Evolutionary conservation across 2,329 filamentous ascomycete genomes (phyloP), one percentile per base, ranked within the genome.

Genomic region (Scytalidium lignicola): DNA sequence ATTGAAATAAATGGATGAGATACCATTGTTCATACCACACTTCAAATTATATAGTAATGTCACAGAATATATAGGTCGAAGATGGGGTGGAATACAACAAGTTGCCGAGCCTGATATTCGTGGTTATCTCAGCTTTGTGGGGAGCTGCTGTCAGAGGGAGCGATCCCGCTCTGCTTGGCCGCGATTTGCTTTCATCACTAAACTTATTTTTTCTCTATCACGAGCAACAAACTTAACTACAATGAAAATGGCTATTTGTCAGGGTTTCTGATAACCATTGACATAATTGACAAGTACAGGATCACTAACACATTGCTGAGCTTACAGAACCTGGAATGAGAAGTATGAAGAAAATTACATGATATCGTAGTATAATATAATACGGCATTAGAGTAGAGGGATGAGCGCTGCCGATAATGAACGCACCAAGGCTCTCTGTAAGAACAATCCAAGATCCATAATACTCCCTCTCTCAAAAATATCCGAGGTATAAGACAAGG

Each of bases 1-100:
- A 53, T 46, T 4, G 57, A 61, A 17, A 61, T 48, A 26, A 55
- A 59, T 8, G 57, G 55, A 22, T 19, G 32, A 5, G 32, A 37
- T 26, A 10, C 10, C 23, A 26, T 26, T 26, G 10, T 26, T 10
- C 10, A 6, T 6, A 26, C 23, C 23, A n/a, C n/a, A n/a, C n/a
- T n/a, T n/a, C n/a, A n/a, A n/a, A n/a, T n/a, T n/a, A n/a, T n/a
- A n/a, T n/a, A n/a, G n/a, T n/a, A n/a, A n/a, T n/a, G n/a, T n/a
- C n/a, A n/a, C n/a, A n/a, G n/a, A n/a, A n/a, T n/a, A n/a, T n/a
- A n/a, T n/a, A n/a, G n/a, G n/a, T n/a, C n/a, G n/a, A n/a, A n/a
- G n/a, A n/a, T n/a, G n/a, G n/a, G n/a, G 26, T 28, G 26, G 26
- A 28, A 28, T 28, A 28, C 26, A 28, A 28, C 7, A 28, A 28